Base-by-base conservation (phyloP, 2,329 filamentous ascomycete species). In the Calonectria montana region DNA sequence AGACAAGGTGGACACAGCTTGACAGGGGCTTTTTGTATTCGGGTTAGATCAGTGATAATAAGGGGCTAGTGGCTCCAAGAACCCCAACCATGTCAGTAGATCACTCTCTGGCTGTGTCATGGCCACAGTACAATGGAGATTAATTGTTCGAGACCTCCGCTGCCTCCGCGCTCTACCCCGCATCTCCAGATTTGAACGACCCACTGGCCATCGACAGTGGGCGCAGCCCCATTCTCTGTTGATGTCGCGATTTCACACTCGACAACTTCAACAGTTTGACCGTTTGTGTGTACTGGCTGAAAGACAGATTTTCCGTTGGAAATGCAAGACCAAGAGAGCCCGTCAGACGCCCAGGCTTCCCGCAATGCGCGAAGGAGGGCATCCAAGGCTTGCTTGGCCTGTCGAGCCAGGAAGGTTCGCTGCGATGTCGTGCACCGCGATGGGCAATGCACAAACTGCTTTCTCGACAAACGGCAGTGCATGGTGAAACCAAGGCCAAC, bases 381-480 rank as follows among this genome's bases (percentile, higher is more conserved):
- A 7, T 64, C 70, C 25, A 72, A 70, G 29, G 72, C 72, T 31
- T 74, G 70, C 23, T 18, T 74, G 25, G 70, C 55, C 4, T 74
- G 72, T 25, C 72, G 66, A 37, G 41, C 72, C 0, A 50, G 70
- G n/a, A 74, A 74, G 15, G 72, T 74, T 1, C 72, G 72, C 9
- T 74, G 70, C 47, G 72, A 74, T 57, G 72, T 74, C 13, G 67
- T 72, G 18, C 57, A 70, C 10, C 71, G 70, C 31, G 48, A 65
- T 1, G 57, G 65, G 21, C 70, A 64, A 18, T 74, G 72, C 57
- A 74, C 72, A 2, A 74, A 74, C 18, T 74, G 72, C 45, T 37
- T 50, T 13, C 67, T 74, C n/a, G 70, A 74, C 39, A 70, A 73
- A 15, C 64, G 59, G 0, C 66, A 70, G 57, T 74, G 72, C n/a